These are phyloP conservation scores for Fraxinus paxiana DNA, from an alignment of 305 asterid species.

Conservation along the genomic window DNA sequence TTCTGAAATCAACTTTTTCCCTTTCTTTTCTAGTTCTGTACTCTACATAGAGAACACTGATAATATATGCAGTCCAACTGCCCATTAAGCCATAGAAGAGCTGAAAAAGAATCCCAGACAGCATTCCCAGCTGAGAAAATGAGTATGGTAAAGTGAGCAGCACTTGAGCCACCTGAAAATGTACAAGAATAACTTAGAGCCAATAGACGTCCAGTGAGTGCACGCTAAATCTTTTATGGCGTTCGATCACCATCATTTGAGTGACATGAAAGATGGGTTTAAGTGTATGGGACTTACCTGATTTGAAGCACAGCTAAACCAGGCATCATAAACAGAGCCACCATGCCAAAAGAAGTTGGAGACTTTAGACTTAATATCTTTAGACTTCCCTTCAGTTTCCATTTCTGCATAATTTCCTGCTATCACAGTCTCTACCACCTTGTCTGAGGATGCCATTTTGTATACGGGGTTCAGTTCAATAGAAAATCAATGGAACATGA, in stretches of 20 bases:
- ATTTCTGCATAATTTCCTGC: conserved; percentile 74
- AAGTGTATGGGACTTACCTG: conserved; percentile 29
- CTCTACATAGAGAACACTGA: conserved; percentile 61
- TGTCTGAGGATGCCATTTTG: conserved; percentile 55
- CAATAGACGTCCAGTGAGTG: too few relatives aligned
- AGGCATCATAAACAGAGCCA: conserved; percentile 75
- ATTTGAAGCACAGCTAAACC: conserved; percentile 79
- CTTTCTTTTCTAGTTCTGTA: conserved; percentile 66
- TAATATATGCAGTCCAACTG: conserved; percentile 73
- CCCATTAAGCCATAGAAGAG: conserved; percentile 67
- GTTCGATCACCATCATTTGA: too few relatives aligned
- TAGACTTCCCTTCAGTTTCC: conserved; percentile 59
- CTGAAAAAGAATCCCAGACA: conserved; percentile 56
- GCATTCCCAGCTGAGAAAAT: conserved; percentile 74
- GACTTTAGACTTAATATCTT: conserved; percentile 44
- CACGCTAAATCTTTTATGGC: too few relatives aligned
- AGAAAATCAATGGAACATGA: neutral
- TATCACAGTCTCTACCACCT: conserved; percentile 60
- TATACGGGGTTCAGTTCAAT: neutral
- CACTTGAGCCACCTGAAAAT: conserved; percentile 66
- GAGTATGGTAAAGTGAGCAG: conserved; percentile 71
- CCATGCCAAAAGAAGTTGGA: conserved; percentile 74
- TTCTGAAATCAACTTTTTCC: conserved; percentile 61
- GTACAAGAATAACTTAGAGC: neutral
- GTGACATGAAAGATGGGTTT: too few relatives aligned